Evolutionary conservation across 139 green algal genomes (phyloP).

Genomic region (Diplosphaera chodatii): DNA sequence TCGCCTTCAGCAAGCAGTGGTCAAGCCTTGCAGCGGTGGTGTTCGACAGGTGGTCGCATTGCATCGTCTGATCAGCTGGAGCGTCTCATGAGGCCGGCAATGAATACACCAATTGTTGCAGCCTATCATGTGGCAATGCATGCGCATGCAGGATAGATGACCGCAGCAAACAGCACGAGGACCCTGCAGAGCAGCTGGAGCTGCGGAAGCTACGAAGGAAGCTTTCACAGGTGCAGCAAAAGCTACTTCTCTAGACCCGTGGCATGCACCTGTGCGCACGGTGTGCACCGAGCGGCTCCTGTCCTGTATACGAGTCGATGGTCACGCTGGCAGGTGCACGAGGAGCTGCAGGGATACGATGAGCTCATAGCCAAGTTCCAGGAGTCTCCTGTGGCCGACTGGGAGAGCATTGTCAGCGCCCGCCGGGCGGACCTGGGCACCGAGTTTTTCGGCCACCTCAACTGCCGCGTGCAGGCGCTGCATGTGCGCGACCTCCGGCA

Average conservation of each 20-base stretch:
- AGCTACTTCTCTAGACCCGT: no score
- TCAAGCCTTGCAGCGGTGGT: constrained; percentile 24
- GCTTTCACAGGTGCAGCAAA: constrained; percentile 18
- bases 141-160: constrained; percentile 44
- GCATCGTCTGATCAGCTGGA: no score
- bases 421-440: constrained; percentile 21
- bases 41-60: constrained; percentile 40
- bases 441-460: constrained; percentile 55
- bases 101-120: no score
- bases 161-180: constrained; percentile 3
- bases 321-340: constrained; percentile 35
- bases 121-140: no score
- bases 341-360: constrained; percentile 34
- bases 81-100: no score
- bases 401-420: constrained; percentile 44
- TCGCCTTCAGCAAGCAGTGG: constrained; percentile 59
- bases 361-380: constrained; percentile 27
- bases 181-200: constrained; percentile 16
- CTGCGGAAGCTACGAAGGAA: constrained; percentile 24
- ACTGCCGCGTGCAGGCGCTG: constrained; percentile 9
- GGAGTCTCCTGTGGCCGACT: constrained; percentile 18
- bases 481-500: no score
- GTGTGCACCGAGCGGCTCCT: no score
- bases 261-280: no score
- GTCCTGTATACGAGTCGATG: no score